Percentiles rank a stretch among this genome's conserved stretches.
These are phyloP conservation scores for Colletotrichum caudatum DNA, from an alignment of 2,329 filamentous ascomycete species.

Conservation along the genomic window DNA sequence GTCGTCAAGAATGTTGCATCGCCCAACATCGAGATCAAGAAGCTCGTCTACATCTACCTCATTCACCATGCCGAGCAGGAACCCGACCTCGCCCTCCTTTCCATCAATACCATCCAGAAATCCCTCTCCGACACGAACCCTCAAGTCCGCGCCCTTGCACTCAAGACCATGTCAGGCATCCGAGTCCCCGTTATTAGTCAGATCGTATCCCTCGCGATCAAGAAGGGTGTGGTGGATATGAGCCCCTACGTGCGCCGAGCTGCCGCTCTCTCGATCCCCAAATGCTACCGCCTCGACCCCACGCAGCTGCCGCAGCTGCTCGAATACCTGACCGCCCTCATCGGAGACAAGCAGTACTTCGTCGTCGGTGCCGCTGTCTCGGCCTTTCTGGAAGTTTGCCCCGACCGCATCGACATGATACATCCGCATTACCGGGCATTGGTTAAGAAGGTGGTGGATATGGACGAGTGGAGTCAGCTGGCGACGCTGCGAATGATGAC, in stretches of 20 bases:
- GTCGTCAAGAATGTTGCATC: constrained; percentile 98
- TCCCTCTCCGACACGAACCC: constrained; percentile 93
- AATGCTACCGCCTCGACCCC: constrained; percentile 93
- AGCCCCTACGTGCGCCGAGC: constrained; percentile 93
- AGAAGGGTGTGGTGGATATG: constrained; percentile 93
- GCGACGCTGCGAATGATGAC: constrained; percentile 85
- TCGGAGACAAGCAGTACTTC: constrained; percentile 94
- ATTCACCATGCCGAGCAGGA: constrained; percentile 97
- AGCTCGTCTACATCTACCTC: constrained; percentile 98
- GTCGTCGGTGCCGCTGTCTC: constrained; percentile 94
- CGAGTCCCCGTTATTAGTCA: constrained; percentile 98
- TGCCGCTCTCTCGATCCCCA: constrained; percentile 92
- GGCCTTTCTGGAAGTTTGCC: constrained; percentile 90
- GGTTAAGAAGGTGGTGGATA: constrained; percentile 92
- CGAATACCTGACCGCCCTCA: constrained; percentile 80
- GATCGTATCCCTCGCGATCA: constrained; percentile 95
- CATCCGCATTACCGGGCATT: constrained; percentile 90
- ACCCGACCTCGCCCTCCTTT: constrained; percentile 92
- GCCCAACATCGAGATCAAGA: constrained; percentile 94
- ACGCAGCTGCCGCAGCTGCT: constrained; percentile 85
- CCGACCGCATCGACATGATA: constrained; percentile 86
- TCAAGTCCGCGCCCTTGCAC: constrained; percentile 88
- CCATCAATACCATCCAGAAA: constrained; percentile 99
- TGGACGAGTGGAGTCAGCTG: constrained; percentile 98
- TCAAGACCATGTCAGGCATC: constrained; percentile 97